Percentiles rank a stretch among this genome's conserved stretches.
Evolutionary conservation across 495 filamentous ascomycete genomes (phyloP).

Genomic region (Geopyxis carbonaria): DNA sequence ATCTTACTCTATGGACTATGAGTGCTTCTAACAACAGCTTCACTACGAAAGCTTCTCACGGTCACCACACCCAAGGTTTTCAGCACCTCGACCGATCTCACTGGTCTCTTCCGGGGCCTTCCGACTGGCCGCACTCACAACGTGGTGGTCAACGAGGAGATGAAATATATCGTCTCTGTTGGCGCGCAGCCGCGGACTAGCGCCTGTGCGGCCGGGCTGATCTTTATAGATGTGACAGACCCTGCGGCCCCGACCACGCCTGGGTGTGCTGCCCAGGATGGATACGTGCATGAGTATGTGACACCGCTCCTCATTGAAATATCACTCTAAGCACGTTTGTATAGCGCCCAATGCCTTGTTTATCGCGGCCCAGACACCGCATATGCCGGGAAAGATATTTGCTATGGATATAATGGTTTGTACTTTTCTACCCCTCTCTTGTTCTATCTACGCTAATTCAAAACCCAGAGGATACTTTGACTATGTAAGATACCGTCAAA

Average conservation of each 20-base stretch:
- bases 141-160: constrained; percentile 37
- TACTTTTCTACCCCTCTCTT: too few relatives aligned
- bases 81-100: constrained; percentile 25
- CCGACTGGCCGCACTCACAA: constrained; percentile 35
- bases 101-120: constrained; percentile 14
- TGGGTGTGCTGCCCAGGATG: constrained; percentile 37
- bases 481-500: too few relatives aligned
- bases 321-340: background rate
- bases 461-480: too few relatives aligned
- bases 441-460: too few relatives aligned
- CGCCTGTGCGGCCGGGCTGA: constrained; percentile 34
- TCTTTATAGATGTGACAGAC: constrained; percentile 38
- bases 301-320: background rate
- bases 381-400: constrained; percentile 38
- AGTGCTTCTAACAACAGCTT: too few relatives aligned
- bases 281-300: constrained; percentile 39
- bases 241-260: constrained; percentile 33
- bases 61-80: constrained; percentile 25
- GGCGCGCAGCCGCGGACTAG: constrained; percentile 32
- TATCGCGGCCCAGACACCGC: constrained; percentile 39
- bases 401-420: constrained; percentile 44
- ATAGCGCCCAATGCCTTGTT: constrained; percentile 37
- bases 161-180: constrained; percentile 37
- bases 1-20: too few relatives aligned
- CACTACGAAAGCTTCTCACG: constrained; percentile 17